Conservation (phyloP, 1,284 basidiomycete species). For the Tilletia indica region DNA sequence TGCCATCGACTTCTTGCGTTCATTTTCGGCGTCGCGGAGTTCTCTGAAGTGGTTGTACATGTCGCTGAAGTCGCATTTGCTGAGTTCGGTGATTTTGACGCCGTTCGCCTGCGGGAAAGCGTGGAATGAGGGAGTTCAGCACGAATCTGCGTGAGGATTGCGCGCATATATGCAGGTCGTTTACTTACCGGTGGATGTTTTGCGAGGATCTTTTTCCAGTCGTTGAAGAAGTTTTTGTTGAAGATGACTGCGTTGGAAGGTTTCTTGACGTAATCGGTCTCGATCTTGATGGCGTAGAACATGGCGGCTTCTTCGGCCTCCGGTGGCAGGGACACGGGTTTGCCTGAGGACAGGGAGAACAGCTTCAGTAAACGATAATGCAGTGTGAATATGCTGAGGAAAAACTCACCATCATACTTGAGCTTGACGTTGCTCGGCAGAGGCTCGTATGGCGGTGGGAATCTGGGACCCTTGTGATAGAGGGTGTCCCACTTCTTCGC, state of each 20-base stretch:
- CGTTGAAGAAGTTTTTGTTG: slow-evolving; percentile 93
- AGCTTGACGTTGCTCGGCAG: slow-evolving; percentile 84
- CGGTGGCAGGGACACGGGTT: slow-evolving; percentile 73
- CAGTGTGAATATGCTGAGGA: background rate
- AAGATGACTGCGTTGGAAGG: slow-evolving; percentile 63
- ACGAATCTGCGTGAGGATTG: background rate
- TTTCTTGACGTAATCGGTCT: slow-evolving; percentile 89
- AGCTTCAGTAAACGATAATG: background rate
- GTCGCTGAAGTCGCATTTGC: slow-evolving; percentile 86
- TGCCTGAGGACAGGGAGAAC: slow-evolving; percentile 62
- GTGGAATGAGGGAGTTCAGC: background rate
- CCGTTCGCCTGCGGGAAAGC: slow-evolving; percentile 60
- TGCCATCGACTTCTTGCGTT: slow-evolving; percentile 84
- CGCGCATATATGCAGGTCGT: background rate
- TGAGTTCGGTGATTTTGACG: slow-evolving; percentile 74
- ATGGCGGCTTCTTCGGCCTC: slow-evolving; percentile 95
- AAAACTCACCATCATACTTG: slow-evolving; percentile 80
- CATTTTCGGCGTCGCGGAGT: slow-evolving; percentile 73
- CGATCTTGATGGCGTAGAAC: slow-evolving; percentile 90
- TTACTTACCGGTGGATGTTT: slow-evolving; percentile 68
- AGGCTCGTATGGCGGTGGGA: slow-evolving; percentile 89
- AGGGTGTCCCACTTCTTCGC: slow-evolving; percentile 79
- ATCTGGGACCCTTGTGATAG: slow-evolving; percentile 89
- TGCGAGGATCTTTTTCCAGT: slow-evolving; percentile 77
- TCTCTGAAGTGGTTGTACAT: slow-evolving; percentile 80